Evolutionary conservation across 768 basidiomycete genomes (phyloP).

Genomic region (Boletus rex-veris): DNA sequence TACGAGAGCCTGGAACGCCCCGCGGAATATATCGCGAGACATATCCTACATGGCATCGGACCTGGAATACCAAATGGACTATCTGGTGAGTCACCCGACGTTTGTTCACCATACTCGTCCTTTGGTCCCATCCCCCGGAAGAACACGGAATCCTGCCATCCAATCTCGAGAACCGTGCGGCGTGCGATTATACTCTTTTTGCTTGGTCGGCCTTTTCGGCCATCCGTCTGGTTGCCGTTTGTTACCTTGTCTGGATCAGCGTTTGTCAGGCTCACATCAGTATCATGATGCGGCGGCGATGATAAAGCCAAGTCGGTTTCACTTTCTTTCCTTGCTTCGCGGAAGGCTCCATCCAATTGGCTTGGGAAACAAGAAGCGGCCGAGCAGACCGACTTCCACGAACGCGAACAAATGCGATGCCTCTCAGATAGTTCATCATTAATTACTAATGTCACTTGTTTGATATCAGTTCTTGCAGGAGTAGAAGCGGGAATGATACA

Average conservation of each 20-base stretch:
- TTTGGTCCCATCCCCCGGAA: not conserved
- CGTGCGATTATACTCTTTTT: not conserved
- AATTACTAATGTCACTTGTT: not conserved
- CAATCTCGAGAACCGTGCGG: not conserved
- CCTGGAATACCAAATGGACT: conserved; percentile 2
- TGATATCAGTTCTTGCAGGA: not conserved
- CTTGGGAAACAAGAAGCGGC: not conserved
- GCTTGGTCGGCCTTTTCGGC: conserved; percentile 7
- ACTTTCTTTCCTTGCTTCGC: conserved; percentile 20
- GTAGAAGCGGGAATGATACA: not conserved
- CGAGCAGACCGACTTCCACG: not conserved
- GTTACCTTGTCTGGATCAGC: not conserved
- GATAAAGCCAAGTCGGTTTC: not conserved
- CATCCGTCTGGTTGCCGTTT: conserved; percentile 1
- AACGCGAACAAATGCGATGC: conserved; percentile 4
- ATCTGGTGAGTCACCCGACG: not conserved
- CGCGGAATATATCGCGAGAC: conserved; percentile 5
- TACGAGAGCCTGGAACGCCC: not conserved
- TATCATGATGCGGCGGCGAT: conserved; percentile 11
- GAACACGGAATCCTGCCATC: not conserved
- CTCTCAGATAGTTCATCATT: not conserved
- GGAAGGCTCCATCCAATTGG: conserved; percentile 7
- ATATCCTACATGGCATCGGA: not conserved
- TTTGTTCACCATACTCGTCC: not conserved
- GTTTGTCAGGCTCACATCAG: conserved; percentile 1